Evolutionary conservation across 2,329 filamentous ascomycete species (phyloP).

Genomic region (Alternaria brassicicola): DNA sequence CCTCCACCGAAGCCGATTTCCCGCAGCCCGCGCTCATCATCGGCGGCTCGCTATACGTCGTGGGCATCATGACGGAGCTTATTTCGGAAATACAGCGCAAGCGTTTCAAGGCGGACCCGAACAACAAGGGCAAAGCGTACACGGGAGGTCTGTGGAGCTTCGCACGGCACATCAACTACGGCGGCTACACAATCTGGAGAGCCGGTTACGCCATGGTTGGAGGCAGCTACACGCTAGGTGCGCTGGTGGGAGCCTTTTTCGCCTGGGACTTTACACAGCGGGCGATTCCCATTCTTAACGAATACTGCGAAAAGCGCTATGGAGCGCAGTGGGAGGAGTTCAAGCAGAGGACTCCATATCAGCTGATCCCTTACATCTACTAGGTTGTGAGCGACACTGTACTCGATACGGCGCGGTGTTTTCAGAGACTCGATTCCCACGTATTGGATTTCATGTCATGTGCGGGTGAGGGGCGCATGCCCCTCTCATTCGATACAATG

Average conservation of each 20-base stretch:
- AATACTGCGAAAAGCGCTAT: slow-evolving; percentile 55
- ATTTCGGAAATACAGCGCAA: slow-evolving; percentile 63
- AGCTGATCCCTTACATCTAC: slow-evolving; percentile 44
- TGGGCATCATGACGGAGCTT: slow-evolving; percentile 62
- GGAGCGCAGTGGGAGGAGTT: slow-evolving; percentile 50
- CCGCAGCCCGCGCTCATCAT: slow-evolving; percentile 53
- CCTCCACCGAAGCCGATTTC: slow-evolving; percentile 49
- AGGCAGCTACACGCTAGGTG: slow-evolving; percentile 56
- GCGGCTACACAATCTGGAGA: slow-evolving; percentile 60
- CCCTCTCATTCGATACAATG: background rate
- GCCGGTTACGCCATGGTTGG: slow-evolving; percentile 56
- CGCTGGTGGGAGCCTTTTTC: slow-evolving; percentile 50
- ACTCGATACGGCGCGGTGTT: background rate
- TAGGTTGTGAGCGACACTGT: slow-evolving; percentile 10
- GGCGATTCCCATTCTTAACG: slow-evolving; percentile 56
- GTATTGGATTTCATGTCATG: background rate
- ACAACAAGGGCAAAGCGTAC: slow-evolving; percentile 60
- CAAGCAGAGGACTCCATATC: slow-evolving; percentile 50
- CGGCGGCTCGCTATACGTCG: slow-evolving; percentile 57
- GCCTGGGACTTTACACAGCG: slow-evolving; percentile 54
- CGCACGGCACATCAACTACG: slow-evolving; percentile 62
- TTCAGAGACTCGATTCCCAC: background rate
- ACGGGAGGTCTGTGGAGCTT: slow-evolving; percentile 57
- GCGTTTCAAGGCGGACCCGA: slow-evolving; percentile 57
- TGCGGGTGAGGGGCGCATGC: background rate